Conservation (phyloP, 306 rosid species). For the Morella rubra region DNA sequence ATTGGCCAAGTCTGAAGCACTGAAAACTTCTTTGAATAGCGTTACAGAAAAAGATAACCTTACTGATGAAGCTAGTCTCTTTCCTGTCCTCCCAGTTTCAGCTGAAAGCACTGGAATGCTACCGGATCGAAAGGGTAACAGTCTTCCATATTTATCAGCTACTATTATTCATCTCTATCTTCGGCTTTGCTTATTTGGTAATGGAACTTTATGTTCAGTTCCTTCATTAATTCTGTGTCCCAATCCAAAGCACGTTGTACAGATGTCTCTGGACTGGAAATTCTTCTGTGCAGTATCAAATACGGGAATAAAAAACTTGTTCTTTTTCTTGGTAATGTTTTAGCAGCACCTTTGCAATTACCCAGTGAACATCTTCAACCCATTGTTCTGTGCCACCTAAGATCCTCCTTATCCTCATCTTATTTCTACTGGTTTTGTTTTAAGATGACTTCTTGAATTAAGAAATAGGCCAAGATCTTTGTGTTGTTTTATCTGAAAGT, state of each 20-base stretch:
- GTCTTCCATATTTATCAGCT: not conserved
- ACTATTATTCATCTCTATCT: not conserved
- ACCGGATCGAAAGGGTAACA: constrained; percentile 67
- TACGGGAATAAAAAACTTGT: not conserved
- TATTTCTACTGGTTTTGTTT: not conserved
- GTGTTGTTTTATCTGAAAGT: not conserved
- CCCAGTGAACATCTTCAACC: not conserved
- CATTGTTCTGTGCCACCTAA: not conserved
- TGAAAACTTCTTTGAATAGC: constrained; percentile 38
- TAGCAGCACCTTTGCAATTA: constrained; percentile 1
- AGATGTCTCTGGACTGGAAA: not conserved
- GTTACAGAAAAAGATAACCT: constrained; percentile 32
- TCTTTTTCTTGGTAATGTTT: not conserved
- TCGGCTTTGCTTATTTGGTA: not conserved
- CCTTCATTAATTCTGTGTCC: not conserved
- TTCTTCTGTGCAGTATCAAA: not conserved
- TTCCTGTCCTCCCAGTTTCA: constrained; percentile 61
- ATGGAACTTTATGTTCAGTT: not conserved
- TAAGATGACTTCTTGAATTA: not conserved
- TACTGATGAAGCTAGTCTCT: constrained; percentile 39
- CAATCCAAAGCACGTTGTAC: not conserved
- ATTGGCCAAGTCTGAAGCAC: constrained; percentile 61
- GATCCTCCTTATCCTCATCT: not conserved
- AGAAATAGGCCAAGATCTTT: not conserved
- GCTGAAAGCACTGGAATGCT: constrained; percentile 73